These are phyloP conservation scores for Aspergillus aculeatinus DNA, from an alignment of 2,329 filamentous ascomycete species.

Conservation along the genomic window DNA sequence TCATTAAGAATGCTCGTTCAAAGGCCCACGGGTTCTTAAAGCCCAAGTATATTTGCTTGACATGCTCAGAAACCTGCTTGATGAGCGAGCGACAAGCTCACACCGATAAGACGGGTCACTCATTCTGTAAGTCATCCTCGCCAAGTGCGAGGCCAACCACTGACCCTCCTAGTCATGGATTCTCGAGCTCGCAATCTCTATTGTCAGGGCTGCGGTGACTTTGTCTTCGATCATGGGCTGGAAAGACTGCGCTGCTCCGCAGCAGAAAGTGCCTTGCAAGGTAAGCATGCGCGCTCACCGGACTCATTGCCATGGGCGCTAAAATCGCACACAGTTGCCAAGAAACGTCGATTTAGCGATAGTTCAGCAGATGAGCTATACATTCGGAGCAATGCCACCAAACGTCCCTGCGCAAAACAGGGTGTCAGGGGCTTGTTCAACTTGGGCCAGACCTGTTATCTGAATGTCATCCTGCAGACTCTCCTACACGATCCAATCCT, in stretches of 20 bases:
- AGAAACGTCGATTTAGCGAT: slow-evolving; percentile 39
- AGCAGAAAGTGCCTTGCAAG: slow-evolving; percentile 21
- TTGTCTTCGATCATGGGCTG: slow-evolving; percentile 43
- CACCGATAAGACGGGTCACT: slow-evolving; percentile 39
- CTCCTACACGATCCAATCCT: slow-evolving; percentile 92
- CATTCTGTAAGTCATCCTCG: slow-evolving; percentile 37
- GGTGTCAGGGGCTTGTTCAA: slow-evolving; percentile 93
- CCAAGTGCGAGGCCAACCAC: not conserved
- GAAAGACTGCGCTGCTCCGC: slow-evolving; percentile 35
- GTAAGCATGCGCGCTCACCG: slow-evolving; percentile 11
- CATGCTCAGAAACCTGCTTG: slow-evolving; percentile 35
- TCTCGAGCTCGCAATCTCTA: slow-evolving; percentile 41
- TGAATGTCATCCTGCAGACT: slow-evolving; percentile 92
- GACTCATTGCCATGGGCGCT: not conserved
- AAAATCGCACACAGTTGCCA: slow-evolving; percentile 19
- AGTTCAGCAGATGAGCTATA: slow-evolving; percentile 68
- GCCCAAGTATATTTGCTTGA: slow-evolving; percentile 42
- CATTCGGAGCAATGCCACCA: slow-evolving; percentile 73
- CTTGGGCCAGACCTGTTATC: slow-evolving; percentile 97
- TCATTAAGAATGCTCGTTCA: slow-evolving; percentile 20
- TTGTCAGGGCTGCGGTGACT: slow-evolving; percentile 42
- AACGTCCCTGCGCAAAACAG: slow-evolving; percentile 78
- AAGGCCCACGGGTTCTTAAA: slow-evolving; percentile 32
- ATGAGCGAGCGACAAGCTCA: slow-evolving; percentile 35
- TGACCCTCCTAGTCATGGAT: slow-evolving; percentile 37